Conservation (phyloP, 1,139 yeast species). For the Protomyces inundatus region DNA sequence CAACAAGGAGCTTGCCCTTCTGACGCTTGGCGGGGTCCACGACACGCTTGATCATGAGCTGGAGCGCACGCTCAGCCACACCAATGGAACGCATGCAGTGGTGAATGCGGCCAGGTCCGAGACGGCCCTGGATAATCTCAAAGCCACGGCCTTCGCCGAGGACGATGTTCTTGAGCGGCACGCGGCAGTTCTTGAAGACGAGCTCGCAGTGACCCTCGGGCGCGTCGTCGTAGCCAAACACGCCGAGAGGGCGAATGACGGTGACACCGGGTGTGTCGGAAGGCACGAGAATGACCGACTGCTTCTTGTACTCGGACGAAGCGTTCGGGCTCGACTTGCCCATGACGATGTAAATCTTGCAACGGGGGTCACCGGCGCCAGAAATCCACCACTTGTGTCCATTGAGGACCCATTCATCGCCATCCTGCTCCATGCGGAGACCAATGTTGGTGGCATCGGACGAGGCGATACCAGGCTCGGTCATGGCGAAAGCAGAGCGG, state of each 20-base stretch:
- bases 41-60: conserved; percentile 53
- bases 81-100: conserved; percentile 71
- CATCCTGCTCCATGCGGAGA: conserved; percentile 46
- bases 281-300: conserved; percentile 57
- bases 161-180: conserved; percentile 47
- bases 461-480: conserved; percentile 61
- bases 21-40: conserved; percentile 47
- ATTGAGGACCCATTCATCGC: conserved; percentile 52
- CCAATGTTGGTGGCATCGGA: conserved; percentile 65
- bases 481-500: conserved; percentile 66
- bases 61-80: conserved; percentile 57
- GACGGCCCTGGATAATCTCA: conserved; percentile 61
- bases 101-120: conserved; percentile 70
- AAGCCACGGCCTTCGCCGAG: conserved; percentile 56
- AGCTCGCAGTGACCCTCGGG: conserved; percentile 72
- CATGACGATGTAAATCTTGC: conserved; percentile 58
- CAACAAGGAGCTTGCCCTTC: conserved; percentile 53
- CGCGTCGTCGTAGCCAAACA: conserved; percentile 65
- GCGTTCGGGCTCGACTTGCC: conserved; percentile 50
- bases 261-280: conserved; percentile 53
- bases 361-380: conserved; percentile 69
- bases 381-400: conserved; percentile 75
- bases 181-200: conserved; percentile 50
- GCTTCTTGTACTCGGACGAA: conserved; percentile 48
- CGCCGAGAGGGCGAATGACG: conserved; percentile 52